Base-by-base conservation (phyloP, 225 moss, liverwort and hornwort genomes). In the Thuidium tamariscinum region DNA sequence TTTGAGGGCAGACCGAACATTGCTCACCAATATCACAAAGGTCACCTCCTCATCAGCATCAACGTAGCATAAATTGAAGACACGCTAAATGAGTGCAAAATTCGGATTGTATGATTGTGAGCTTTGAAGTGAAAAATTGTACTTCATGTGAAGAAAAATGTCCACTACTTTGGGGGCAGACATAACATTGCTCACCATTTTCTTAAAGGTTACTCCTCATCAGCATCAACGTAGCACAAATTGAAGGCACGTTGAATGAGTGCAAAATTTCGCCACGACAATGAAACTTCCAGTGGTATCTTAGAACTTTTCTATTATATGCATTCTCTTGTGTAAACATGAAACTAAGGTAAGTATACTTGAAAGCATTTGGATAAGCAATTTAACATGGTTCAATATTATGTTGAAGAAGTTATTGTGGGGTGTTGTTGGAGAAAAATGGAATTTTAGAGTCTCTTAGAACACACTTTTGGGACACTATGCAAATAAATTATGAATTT, bases 351-450 rank as follows among this genome's bases (percentile, higher is more conserved):
- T 30, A 18, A 44, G 11, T 11, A 72, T 5, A 46, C 11, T 3
- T 46, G 6, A 17, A 46, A 17, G 0, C 0, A 0, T 30, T 0
- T 27, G 0, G 18, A 7, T 6, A 46, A 17, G 10, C 11, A 72
- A 30, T 30, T 46, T 0, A 46, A 0, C 11, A 30, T 46, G 46
- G 26, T 16, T 3, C 4, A 18, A 46, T 30, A 46, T 4, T 71
- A 6, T 8, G 23, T 27, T 69, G 41, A 27, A 42, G 6, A n/a
- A 9, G 0, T 0, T 39, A n/a, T 65, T 22, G 12, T 37, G 5
- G 5, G 6, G 2, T 18, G 17, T 64, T 34, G 18, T n/a, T 64
- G 17, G 9, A n/a, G n/a, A n/a, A n/a, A n/a, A n/a, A n/a, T n/a
- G n/a, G n/a, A n/a, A n/a, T n/a, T n/a, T n/a, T n/a, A n/a, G n/a